phyloP scores from a whole-genome alignment of 257 asterid genomes.

The Solanum phureja region DNA sequence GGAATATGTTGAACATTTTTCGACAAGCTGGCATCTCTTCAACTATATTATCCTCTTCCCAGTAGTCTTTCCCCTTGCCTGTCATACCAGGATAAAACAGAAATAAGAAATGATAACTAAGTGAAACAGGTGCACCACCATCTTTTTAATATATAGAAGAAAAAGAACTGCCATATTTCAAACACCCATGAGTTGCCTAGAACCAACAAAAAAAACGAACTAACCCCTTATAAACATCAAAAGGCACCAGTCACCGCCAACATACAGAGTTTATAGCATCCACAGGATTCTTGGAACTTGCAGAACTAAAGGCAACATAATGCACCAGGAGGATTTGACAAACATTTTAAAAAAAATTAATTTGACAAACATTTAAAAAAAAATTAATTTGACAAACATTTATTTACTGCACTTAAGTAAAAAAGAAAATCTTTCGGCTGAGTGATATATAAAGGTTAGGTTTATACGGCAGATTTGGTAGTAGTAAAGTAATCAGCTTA shows the following conservation, averaged over 20 bases:
- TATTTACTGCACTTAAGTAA: not conserved
- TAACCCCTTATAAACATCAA: not conserved
- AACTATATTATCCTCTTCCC: conserved; percentile 68
- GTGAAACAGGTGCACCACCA: not conserved
- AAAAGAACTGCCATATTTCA: not conserved
- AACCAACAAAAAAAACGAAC: not conserved
- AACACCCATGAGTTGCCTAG: not conserved
- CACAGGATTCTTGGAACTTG: not conserved
- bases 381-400: not conserved
- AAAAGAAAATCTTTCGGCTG: not conserved
- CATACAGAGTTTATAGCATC: not conserved
- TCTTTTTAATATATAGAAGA: not conserved
- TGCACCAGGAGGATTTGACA: not conserved
- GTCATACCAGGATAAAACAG: conserved; percentile 11
- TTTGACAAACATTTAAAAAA: not conserved
- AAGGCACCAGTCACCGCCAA: not conserved
- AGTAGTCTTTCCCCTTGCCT: conserved; percentile 76
- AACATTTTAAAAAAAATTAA: not conserved
- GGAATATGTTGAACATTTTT: conserved; percentile 88
- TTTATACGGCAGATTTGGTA: not conserved
- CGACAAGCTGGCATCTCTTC: conserved; percentile 98
- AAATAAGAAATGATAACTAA: not conserved
- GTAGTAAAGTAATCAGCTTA: not conserved
- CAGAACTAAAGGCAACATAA: not conserved
- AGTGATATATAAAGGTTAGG: not conserved